phyloP scores from a whole-genome alignment of 495 filamentous ascomycete genomes.

The Penicillium silybi region DNA sequence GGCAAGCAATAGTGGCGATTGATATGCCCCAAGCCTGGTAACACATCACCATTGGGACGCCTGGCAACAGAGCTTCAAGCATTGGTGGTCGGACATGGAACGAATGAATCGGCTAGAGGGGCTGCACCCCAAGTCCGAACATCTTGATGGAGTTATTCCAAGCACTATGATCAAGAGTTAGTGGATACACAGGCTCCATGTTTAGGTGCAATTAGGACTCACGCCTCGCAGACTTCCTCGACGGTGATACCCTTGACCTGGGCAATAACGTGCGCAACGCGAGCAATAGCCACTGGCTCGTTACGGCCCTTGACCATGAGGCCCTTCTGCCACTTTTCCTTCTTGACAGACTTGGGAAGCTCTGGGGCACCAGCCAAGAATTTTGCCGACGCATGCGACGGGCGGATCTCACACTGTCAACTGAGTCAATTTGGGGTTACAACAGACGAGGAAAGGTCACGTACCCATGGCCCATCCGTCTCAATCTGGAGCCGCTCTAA shows the following conservation, averaged over 20 bases:
- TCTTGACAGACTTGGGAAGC: constrained; percentile 68
- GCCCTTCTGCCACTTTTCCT: constrained; percentile 86
- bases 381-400: constrained; percentile 50
- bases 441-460: not conserved
- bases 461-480: constrained; percentile 88
- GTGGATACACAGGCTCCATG: not conserved
- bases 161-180: constrained; percentile 41
- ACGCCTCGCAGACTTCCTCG: constrained; percentile 81
- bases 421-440: not conserved
- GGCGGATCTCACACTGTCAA: constrained; percentile 51
- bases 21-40: too few relatives aligned
- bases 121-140: constrained; percentile 64
- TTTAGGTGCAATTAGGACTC: constrained; percentile 26
- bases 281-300: constrained; percentile 78
- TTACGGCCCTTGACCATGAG: constrained; percentile 87
- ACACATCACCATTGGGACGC: too few relatives aligned
- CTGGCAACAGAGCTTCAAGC: too few relatives aligned
- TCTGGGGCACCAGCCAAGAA: constrained; percentile 42
- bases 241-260: constrained; percentile 72
- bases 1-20: too few relatives aligned
- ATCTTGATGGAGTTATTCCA: constrained; percentile 81
- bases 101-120: not conserved
- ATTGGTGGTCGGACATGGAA: too few relatives aligned
- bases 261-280: constrained; percentile 84
- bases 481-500: constrained; percentile 78